Evolutionary conservation across 2,329 filamentous ascomycete genomes (phyloP).

Genomic region (Botrytis squamosa): DNA sequence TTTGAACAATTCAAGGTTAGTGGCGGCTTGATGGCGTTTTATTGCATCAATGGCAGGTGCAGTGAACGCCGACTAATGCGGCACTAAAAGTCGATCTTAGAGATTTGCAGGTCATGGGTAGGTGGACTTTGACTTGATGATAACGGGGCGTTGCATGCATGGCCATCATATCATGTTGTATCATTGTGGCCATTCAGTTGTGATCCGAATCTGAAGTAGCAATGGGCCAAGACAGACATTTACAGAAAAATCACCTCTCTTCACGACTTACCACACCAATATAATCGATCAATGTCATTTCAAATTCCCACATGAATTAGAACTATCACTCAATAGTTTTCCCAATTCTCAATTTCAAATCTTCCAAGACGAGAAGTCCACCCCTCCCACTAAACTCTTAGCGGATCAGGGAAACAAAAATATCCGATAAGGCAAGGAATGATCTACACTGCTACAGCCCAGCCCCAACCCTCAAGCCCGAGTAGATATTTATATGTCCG

Average conservation of each 20-base stretch:
- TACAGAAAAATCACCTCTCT: background rate
- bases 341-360: background rate
- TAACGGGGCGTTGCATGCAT: conserved; percentile 1
- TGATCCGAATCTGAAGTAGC: background rate
- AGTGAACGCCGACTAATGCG: background rate
- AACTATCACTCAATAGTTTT: background rate
- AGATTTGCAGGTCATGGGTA: background rate
- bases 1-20: background rate
- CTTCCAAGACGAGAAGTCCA: background rate
- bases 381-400: background rate
- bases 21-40: background rate
- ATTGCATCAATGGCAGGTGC: background rate
- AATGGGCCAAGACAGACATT: background rate
- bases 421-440: background rate
- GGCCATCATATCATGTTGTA: background rate
- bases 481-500: background rate
- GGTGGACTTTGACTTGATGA: background rate
- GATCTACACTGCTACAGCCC: background rate
- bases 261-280: background rate
- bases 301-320: background rate
- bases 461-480: background rate
- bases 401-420: background rate
- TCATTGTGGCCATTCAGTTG: background rate
- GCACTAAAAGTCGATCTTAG: background rate
- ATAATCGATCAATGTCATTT: background rate